These are phyloP conservation scores for Monilinia polystroma DNA, from an alignment of 2,329 filamentous ascomycete species.

Conservation along the genomic window DNA sequence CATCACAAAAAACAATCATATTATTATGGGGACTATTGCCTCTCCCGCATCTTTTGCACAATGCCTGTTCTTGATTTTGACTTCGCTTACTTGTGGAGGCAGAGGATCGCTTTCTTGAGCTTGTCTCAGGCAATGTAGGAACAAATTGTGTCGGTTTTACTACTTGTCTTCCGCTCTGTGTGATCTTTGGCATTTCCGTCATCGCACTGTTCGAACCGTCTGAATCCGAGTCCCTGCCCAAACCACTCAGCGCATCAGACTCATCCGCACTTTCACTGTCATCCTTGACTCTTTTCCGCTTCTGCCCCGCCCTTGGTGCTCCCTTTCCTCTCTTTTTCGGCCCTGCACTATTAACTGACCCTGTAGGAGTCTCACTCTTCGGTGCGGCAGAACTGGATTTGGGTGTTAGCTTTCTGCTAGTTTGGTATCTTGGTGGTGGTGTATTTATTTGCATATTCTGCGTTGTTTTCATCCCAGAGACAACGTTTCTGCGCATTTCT, in stretches of 20 bases:
- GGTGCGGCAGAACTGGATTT: conserved; percentile 22
- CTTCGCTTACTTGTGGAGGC: conserved; percentile 53
- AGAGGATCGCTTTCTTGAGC: conserved; percentile 42
- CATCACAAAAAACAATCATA: conserved; percentile 82
- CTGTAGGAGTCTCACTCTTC: conserved; percentile 29
- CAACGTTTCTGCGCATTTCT: conserved; percentile 40
- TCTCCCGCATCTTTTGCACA: conserved; percentile 72
- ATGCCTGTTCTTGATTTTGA: conserved; percentile 52
- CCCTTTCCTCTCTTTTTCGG: conserved; percentile 30
- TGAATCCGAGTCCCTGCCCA: conserved; percentile 42
- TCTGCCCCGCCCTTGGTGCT: conserved; percentile 32
- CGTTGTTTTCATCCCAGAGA: conserved; percentile 41
- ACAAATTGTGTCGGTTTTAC: conserved; percentile 64
- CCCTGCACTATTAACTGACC: conserved; percentile 29
- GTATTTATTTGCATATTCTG: conserved; percentile 40
- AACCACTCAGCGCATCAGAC: conserved; percentile 37
- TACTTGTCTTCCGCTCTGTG: conserved; percentile 73
- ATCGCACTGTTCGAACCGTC: conserved; percentile 47
- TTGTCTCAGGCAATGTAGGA: conserved; percentile 51
- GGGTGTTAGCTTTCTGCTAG: conserved; percentile 27
- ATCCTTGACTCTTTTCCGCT: conserved; percentile 39
- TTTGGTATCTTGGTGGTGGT: conserved; percentile 26
- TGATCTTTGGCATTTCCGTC: conserved; percentile 59
- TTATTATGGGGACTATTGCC: conserved; percentile 71
- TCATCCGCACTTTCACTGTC: conserved; percentile 37